Conservation (phyloP, 2,329 filamentous ascomycete genomes). For the Colletotrichum scovillei region DNA sequence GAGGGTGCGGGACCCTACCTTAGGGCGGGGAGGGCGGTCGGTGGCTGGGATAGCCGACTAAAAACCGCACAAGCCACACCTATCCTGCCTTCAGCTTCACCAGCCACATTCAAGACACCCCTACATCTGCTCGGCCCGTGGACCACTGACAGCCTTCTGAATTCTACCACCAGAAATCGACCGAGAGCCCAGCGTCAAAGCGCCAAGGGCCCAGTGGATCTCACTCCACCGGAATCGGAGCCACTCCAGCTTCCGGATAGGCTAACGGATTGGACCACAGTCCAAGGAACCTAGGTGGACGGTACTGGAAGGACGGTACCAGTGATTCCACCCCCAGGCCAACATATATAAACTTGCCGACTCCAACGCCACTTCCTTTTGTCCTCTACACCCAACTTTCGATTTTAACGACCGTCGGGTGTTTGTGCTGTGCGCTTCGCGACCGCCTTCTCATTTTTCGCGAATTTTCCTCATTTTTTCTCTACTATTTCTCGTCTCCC, state of each 20-base stretch:
- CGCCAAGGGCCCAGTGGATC: background rate
- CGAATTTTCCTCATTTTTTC: conserved; percentile 5
- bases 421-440: conserved; percentile 10
- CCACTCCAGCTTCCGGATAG: conserved; percentile 13
- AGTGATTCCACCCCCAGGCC: conserved; percentile 31
- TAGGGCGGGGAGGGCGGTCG: conserved; percentile 24
- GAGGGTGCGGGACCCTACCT: conserved; percentile 35
- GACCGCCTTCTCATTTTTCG: conserved; percentile 13
- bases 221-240: conserved; percentile 18
- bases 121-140: no score
- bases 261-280: conserved; percentile 2
- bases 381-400: conserved; percentile 13
- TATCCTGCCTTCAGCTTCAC: background rate
- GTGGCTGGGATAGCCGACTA: conserved; percentile 13
- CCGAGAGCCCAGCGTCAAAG: no score
- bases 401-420: conserved; percentile 7
- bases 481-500: background rate
- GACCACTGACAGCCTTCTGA: background rate
- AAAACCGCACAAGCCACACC: conserved; percentile 10
- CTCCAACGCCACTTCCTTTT: conserved; percentile 33
- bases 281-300: conserved; percentile 2
- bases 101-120: background rate
- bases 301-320: conserved; percentile 24
- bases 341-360: conserved; percentile 37
- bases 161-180: background rate